Conservation (phyloP, 768 basidiomycete species). For the Lyophyllum semitale region DNA sequence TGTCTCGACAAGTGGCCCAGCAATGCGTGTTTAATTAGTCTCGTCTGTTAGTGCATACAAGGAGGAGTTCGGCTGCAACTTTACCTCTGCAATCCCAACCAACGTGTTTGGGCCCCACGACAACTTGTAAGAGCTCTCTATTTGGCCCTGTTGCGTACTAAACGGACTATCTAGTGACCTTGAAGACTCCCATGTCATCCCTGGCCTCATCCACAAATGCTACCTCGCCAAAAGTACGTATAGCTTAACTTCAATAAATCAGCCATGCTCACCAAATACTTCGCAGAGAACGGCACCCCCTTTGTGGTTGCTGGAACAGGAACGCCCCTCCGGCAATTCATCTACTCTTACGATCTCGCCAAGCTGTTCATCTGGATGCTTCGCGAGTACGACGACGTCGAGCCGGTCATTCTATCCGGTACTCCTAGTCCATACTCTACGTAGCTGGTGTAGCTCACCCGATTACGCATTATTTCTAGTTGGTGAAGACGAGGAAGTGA, state of each 20-base stretch:
- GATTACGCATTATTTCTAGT: constrained; percentile 43
- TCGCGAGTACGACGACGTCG: constrained; percentile 88
- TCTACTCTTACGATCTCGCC: constrained; percentile 94
- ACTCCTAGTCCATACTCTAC: constrained; percentile 12
- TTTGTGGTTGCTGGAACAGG: constrained; percentile 91
- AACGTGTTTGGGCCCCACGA: constrained; percentile 96
- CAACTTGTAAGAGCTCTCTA: constrained; percentile 67
- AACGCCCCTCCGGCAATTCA: constrained; percentile 94
- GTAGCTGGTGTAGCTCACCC: neutral
- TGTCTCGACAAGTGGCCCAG: constrained; percentile 21
- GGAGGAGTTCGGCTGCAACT: constrained; percentile 92
- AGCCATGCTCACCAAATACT: neutral
- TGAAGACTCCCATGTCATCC: constrained; percentile 92
- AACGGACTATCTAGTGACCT: constrained; percentile 62
- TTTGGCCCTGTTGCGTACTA: neutral
- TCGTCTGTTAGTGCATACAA: constrained; percentile 78
- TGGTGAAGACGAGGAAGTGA: constrained; percentile 92
- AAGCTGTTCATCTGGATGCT: constrained; percentile 94
- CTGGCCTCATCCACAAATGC: constrained; percentile 91
- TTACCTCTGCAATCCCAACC: constrained; percentile 95
- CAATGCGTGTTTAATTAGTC: neutral
- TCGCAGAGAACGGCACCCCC: constrained; percentile 73
- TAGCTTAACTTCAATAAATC: neutral
- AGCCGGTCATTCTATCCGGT: constrained; percentile 93
- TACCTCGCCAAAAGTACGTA: constrained; percentile 81